These are phyloP conservation scores for Colletotrichum godetiae DNA, from an alignment of 2,329 filamentous ascomycete genomes.

Conservation along the genomic window DNA sequence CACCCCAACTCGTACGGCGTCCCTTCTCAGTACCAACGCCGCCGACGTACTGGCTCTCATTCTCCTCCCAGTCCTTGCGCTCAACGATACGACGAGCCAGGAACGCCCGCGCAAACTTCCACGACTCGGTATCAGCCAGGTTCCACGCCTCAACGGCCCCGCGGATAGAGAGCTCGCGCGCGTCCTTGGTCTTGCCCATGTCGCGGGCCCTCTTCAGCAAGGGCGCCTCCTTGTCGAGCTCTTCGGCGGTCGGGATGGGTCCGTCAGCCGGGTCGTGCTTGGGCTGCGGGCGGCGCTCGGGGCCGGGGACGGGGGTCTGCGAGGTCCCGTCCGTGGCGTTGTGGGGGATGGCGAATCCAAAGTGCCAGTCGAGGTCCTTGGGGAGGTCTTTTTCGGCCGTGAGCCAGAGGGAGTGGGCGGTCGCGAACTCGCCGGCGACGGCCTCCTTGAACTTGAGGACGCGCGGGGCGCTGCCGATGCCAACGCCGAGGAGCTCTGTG, in stretches of 20 bases:
- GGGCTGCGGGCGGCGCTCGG: constrained; percentile 66
- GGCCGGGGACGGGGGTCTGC: constrained; percentile 67
- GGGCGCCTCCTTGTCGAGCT: constrained; percentile 64
- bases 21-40: constrained; percentile 67
- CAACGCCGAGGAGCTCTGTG: constrained; percentile 72
- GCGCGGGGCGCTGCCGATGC: constrained; percentile 72
- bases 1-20: constrained; percentile 44
- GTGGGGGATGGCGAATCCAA: constrained; percentile 84
- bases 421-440: constrained; percentile 75
- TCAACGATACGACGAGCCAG: constrained; percentile 72
- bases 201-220: constrained; percentile 62
- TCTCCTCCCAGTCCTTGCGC: constrained; percentile 75
- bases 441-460: constrained; percentile 83
- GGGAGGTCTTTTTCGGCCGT: constrained; percentile 75
- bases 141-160: constrained; percentile 74
- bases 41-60: constrained; percentile 73
- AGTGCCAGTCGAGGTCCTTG: constrained; percentile 85
- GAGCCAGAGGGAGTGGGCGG: constrained; percentile 81
- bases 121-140: constrained; percentile 80
- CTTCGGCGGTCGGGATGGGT: constrained; percentile 62
- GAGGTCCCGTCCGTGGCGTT: constrained; percentile 63
- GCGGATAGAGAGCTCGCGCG: constrained; percentile 58
- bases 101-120: constrained; percentile 79
- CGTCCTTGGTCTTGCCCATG: constrained; percentile 54
- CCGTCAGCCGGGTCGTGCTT: constrained; percentile 60